Conservation (phyloP, 2,329 filamentous ascomycete genomes). For the Aspergillus pseudotamarii region DNA sequence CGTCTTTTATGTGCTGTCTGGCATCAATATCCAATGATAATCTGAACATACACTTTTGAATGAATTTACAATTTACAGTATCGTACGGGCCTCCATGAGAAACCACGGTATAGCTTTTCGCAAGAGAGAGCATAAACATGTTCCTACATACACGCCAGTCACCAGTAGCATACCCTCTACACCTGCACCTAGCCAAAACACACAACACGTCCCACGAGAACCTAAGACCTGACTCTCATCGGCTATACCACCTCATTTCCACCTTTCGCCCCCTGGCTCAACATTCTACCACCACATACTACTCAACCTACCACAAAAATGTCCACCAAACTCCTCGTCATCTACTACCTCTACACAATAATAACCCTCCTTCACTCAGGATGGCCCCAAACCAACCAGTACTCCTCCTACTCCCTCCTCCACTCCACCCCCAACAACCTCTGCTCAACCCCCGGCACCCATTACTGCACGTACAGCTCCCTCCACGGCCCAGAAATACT, state of each 20-base stretch:
- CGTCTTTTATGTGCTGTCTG: background rate
- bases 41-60: background rate
- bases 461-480: slow-evolving; percentile 23
- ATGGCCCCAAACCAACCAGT: slow-evolving; percentile 18
- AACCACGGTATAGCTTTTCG: too few species aligned
- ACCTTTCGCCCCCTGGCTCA: background rate
- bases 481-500: slow-evolving; percentile 20
- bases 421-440: slow-evolving; percentile 17
- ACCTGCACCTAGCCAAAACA: background rate
- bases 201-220: too few species aligned
- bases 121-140: too few species aligned
- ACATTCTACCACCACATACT: background rate
- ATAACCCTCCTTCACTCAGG: background rate
- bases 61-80: background rate
- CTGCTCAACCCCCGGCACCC: slow-evolving; percentile 21
- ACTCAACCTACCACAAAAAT: background rate
- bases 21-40: slow-evolving; percentile 2
- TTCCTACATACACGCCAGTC: background rate
- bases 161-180: background rate
- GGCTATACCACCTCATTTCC: background rate
- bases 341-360: background rate
- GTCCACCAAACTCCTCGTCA: background rate
- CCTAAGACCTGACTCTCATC: background rate
- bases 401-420: background rate
- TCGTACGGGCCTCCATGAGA: too few species aligned